These are phyloP conservation scores for Umbellularia californica DNA, from an alignment of 164 flowering plant species.

Conservation along the genomic window DNA sequence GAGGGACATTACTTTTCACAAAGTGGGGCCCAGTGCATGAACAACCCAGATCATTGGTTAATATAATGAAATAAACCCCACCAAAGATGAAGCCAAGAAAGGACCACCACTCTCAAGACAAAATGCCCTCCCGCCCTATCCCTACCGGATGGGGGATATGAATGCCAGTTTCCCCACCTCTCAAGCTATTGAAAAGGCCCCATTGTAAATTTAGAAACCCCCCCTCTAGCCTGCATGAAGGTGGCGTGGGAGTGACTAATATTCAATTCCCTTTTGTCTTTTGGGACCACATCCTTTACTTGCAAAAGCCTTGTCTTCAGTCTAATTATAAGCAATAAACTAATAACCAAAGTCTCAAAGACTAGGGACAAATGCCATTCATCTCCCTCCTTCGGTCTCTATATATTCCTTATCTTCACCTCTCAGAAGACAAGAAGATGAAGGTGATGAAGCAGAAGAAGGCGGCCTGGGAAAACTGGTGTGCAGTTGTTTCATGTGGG, in stretches of 20 bases:
- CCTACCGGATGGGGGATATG: no score
- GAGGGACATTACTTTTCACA: no score
- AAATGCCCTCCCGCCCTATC: no score
- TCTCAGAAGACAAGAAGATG: neutral
- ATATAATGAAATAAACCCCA: no score
- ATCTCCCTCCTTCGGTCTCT: slow-evolving; percentile 7
- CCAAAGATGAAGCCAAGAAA: no score
- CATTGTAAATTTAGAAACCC: slow-evolving; percentile 12
- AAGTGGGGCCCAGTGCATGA: no score
- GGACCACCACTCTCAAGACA: no score
- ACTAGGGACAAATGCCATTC: neutral
- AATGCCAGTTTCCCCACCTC: neutral
- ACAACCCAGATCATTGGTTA: no score
- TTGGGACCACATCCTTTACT: slow-evolving; percentile 46
- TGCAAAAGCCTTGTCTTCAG: neutral
- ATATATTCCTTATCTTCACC: slow-evolving; percentile 8
- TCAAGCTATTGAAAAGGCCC: slow-evolving; percentile 1
- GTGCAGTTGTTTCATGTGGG: neutral
- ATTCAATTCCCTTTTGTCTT: slow-evolving; percentile 42
- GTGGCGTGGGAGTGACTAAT: slow-evolving; percentile 32
- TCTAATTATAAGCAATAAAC: neutral
- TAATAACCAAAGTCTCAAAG: slow-evolving; percentile 1
- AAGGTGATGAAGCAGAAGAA: neutral
- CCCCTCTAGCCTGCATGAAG: slow-evolving; percentile 11
- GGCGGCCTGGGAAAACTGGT: neutral